Base-by-base conservation (phyloP, 371 early-diverging fungal species). In the Dinochytrium kinnereticum region DNA sequence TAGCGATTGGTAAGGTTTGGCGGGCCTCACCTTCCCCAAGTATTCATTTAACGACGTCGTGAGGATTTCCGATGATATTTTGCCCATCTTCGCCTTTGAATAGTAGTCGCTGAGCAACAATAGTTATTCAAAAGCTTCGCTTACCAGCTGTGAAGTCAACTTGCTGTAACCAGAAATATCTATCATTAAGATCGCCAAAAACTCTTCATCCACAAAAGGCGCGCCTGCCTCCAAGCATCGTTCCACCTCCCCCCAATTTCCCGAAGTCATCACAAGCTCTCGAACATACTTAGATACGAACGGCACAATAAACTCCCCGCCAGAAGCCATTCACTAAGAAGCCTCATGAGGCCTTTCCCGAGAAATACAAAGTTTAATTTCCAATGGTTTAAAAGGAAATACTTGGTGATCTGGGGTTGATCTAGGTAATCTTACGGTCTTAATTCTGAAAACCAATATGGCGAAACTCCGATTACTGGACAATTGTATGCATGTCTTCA, bases 121-220 rank as follows among this genome's bases (percentile, higher is more conserved):
- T 26, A 30, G 5, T 30, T 49, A 17, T 57, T 26, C 57, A 57
- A 30, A 7, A 10, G 13, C 50, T n/a, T 10, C 26, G 15, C 57
- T 57, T 26, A 57, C 57, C 57, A 57, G 31, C 57, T 57, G 15
- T 7, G 57, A 57, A 13, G 57, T 57, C 57, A 57, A 10, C 57
- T 57, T 57, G 10, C 26, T 26, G 26, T 57, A 57, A 49, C 57
- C 57, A 5, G 26, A 26, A 7, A 57, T 57, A 30, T 57, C 57
- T 7, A n/a, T 26, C 10, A 57, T 30, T 15, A 24, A 5, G 10
- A 57, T 30, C 15, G 26, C 57, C 31, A 57, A 10, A n/a, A 26
- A n/a, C 57, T 57, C 57, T 24, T 57, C 26, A 5, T 26, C 57
- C 57, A 26, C 26, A 30, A 57, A 57, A 5, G 57, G 26, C 5